These are phyloP conservation scores for Fulvia fulva DNA, from an alignment of 2,329 filamentous ascomycete species.

Conservation along the genomic window DNA sequence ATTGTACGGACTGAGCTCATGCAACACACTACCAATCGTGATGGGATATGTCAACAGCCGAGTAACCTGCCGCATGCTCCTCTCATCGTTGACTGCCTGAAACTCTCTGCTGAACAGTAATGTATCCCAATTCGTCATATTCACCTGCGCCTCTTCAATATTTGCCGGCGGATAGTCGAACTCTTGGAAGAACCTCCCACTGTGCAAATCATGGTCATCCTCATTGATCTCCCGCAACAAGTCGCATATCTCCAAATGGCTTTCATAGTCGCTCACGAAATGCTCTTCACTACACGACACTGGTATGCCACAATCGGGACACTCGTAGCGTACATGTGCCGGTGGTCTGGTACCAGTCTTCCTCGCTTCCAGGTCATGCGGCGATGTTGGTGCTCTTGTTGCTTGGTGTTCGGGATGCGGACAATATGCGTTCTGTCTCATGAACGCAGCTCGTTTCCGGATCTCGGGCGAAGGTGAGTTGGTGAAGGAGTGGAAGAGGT, in stretches of 20 bases:
- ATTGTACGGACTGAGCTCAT: constrained; percentile 90
- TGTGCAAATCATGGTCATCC: constrained; percentile 91
- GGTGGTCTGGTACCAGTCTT: constrained; percentile 62
- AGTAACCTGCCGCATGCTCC: constrained; percentile 88
- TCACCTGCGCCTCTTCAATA: constrained; percentile 87
- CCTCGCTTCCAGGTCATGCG: constrained; percentile 59
- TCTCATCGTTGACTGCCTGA: constrained; percentile 82
- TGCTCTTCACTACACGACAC: constrained; percentile 92
- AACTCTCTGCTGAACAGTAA: constrained; percentile 91
- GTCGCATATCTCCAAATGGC: constrained; percentile 88
- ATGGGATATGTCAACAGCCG: constrained; percentile 89
- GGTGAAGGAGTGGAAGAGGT: constrained; percentile 91
- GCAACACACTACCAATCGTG: constrained; percentile 84
- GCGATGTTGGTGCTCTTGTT: constrained; percentile 63
- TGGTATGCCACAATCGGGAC: constrained; percentile 90
- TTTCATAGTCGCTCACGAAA: constrained; percentile 93
- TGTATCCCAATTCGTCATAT: constrained; percentile 99
- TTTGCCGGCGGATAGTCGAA: constrained; percentile 87
- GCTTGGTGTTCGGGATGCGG: constrained; percentile 83
- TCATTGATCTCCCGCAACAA: constrained; percentile 90
- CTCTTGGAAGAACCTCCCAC: constrained; percentile 87
- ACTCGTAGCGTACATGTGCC: constrained; percentile 86
- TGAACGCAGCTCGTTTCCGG: constrained; percentile 79
- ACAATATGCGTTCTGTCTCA: constrained; percentile 89
- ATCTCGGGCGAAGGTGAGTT: constrained; percentile 86